Base-by-base conservation (phyloP, 805 yeast genomes). In the Zygoascus bituminiphila region DNA sequence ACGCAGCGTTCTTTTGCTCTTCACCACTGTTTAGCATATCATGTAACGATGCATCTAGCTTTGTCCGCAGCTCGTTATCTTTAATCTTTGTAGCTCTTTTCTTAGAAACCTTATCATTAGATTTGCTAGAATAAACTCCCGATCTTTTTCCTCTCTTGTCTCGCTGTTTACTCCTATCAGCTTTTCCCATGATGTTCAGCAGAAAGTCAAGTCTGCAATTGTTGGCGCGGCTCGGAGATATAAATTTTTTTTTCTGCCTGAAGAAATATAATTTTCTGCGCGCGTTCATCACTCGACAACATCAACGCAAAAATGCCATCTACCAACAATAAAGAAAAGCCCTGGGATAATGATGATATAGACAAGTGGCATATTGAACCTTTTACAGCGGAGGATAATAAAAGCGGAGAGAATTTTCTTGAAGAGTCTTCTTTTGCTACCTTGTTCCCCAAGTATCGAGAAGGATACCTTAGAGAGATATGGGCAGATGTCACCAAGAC, bases 401-500 rank as follows among this genome's bases (percentile, higher is more conserved):
- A 79, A 5, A 78, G 89, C 9, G 96, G 97, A 0, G 74, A 75
- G 42, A 85, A 96, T 17, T 93, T 93, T 62, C 76, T 95, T n/a
- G 98, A 93, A 65, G 98, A 93, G 63, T 84, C 95, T 14, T 83
- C 94, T 40, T 93, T 93, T 64, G 85, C 88, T 81, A 88, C 96
- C 2, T 71, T 93, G 45, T 93, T 93, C 68, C 98, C 98, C 19
- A 93, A 93, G 69, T 93, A 93, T 68, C 81, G 98, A 69, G 98
- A 93, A 68, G 81, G 76, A 47, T 93, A 93, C 62, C 69, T 93
- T 49, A 82, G 88, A 59, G 82, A 85, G 50, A 78, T 91, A 43
- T 93, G 98, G 98, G 83, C 85, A 45, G 97, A 93, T 54, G 93
- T 93, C 9, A 88, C 97, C 1, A 79, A 76, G 58, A 76, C 91